phyloP scores from a whole-genome alignment of 805 yeast species.

The Hyphopichia homilentoma region DNA sequence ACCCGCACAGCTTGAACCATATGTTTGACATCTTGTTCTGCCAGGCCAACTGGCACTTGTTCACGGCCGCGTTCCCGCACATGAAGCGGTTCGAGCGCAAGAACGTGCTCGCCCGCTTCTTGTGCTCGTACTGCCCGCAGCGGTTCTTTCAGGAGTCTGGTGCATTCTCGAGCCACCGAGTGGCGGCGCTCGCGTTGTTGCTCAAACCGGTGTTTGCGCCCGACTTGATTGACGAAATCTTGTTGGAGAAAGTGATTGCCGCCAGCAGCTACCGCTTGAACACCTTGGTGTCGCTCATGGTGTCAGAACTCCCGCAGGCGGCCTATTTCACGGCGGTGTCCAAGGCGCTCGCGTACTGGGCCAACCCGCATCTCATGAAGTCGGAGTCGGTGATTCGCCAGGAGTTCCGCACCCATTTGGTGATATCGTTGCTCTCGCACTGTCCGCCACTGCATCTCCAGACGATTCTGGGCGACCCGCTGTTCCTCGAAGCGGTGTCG shows the following conservation, averaged over 20 bases:
- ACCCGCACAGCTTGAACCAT: slow-evolving; percentile 8
- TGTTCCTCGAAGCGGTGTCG: slow-evolving; percentile 51
- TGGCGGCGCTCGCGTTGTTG: slow-evolving; percentile 16
- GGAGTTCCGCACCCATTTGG: slow-evolving; percentile 43
- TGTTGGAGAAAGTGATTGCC: slow-evolving; percentile 16
- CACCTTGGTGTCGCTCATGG: slow-evolving; percentile 12
- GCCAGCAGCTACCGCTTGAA: slow-evolving; percentile 11
- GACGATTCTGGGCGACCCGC: slow-evolving; percentile 28
- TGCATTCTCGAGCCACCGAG: slow-evolving; percentile 4
- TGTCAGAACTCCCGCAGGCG: slow-evolving; percentile 3
- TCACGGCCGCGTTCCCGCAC: slow-evolving; percentile 8
- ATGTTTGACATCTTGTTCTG: slow-evolving; percentile 22
- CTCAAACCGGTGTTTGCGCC: slow-evolving; percentile 10
- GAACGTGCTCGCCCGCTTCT: slow-evolving; percentile 13
- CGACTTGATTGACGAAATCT: slow-evolving; percentile 14
- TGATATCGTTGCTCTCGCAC: slow-evolving; percentile 34
- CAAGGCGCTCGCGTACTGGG: slow-evolving; percentile 14
- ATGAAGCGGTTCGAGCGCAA: slow-evolving; percentile 27
- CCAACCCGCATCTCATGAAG: slow-evolving; percentile 29
- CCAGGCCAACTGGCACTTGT: slow-evolving; percentile 14
- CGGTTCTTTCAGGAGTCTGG: slow-evolving; percentile 1
- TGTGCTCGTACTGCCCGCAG: slow-evolving; percentile 9
- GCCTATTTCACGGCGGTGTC: slow-evolving; percentile 4
- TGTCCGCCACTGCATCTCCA: slow-evolving; percentile 13
- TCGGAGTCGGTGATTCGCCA: slow-evolving; percentile 42